Conservation (phyloP, 106 monocot genomes). For the Iris macrosiphon region DNA sequence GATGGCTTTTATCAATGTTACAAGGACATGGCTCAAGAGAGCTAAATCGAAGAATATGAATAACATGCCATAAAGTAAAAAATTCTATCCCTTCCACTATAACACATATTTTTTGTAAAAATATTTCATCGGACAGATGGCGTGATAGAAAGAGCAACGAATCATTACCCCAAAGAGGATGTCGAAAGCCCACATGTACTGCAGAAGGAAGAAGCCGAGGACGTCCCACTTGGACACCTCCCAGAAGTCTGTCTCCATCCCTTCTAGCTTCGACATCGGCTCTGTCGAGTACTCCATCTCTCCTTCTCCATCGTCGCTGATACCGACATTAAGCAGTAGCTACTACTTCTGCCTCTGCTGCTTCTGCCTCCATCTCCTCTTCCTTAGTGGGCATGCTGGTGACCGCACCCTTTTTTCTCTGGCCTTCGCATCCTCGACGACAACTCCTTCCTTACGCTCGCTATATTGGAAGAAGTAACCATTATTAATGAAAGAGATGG, state of each 20-base stretch:
- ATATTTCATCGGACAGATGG: too few relatives aligned
- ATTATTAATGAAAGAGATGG: not conserved
- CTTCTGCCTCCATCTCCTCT: not conserved
- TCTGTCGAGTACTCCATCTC: slow-evolving; percentile 22
- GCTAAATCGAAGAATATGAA: too few relatives aligned
- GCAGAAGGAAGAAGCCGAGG: slow-evolving; percentile 75
- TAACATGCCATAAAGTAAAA: too few relatives aligned
- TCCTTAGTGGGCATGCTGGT: too few relatives aligned
- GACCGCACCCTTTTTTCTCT: too few relatives aligned
- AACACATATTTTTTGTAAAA: too few relatives aligned
- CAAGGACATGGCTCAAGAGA: too few relatives aligned
- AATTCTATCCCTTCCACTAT: too few relatives aligned
- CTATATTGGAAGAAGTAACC: not conserved
- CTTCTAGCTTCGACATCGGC: slow-evolving; percentile 58
- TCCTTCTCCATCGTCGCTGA: slow-evolving; percentile 7
- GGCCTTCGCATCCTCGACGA: slow-evolving; percentile 12
- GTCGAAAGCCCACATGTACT: slow-evolving; percentile 93
- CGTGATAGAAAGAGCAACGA: too few relatives aligned
- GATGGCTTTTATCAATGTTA: too few relatives aligned
- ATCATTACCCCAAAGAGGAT: slow-evolving; percentile 70
- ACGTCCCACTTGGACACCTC: slow-evolving; percentile 75
- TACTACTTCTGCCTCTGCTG: not conserved
- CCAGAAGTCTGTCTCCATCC: slow-evolving; percentile 57
- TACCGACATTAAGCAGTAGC: not conserved
- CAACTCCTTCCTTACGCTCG: slow-evolving; percentile 4